Evolutionary conservation across 805 yeast species (phyloP).

Genomic region (Myxozyma neotropica): DNA sequence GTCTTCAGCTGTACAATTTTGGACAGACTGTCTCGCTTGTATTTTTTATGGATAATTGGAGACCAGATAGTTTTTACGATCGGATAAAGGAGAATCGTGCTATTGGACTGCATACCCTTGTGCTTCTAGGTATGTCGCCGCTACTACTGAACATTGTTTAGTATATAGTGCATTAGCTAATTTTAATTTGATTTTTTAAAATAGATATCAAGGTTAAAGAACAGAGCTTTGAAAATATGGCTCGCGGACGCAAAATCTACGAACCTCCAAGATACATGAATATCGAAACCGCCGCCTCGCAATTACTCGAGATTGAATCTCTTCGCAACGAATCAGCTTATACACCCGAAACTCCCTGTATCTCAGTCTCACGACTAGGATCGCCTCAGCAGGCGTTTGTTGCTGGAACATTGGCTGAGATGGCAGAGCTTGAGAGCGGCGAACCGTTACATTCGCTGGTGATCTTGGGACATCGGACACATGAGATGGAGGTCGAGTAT

Average conservation of each 20-base stretch:
- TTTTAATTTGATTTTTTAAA: background rate
- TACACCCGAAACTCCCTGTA: conserved; percentile 85
- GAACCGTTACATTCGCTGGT: conserved; percentile 92
- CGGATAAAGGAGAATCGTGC: conserved; percentile 86
- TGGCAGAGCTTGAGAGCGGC: conserved; percentile 85
- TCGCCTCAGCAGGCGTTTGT: conserved; percentile 79
- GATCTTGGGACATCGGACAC: conserved; percentile 88
- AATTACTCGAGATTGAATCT: conserved; percentile 85
- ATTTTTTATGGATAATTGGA: conserved; percentile 93
- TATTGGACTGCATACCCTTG: conserved; percentile 88
- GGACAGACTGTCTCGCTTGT: conserved; percentile 98
- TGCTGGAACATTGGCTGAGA: conserved; percentile 79
- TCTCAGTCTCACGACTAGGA: conserved; percentile 89
- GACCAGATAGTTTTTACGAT: conserved; percentile 92
- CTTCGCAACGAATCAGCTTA: conserved; percentile 74
- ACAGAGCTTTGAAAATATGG: conserved; percentile 91
- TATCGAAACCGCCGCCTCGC: conserved; percentile 85
- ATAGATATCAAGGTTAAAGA: conserved; percentile 87
- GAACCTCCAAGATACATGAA: conserved; percentile 98
- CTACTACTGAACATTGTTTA: background rate
- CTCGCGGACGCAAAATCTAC: conserved; percentile 85
- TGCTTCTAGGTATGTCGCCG: conserved; percentile 57
- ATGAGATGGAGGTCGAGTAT: conserved; percentile 87
- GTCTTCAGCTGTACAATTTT: conserved; percentile 88
- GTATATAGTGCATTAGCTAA: background rate